A percentile compares a stretch with the other conserved stretches of the same genome.
These are phyloP conservation scores for Chlamydomonas incerta DNA, from an alignment of 139 green algal genomes.

Conservation along the genomic window DNA sequence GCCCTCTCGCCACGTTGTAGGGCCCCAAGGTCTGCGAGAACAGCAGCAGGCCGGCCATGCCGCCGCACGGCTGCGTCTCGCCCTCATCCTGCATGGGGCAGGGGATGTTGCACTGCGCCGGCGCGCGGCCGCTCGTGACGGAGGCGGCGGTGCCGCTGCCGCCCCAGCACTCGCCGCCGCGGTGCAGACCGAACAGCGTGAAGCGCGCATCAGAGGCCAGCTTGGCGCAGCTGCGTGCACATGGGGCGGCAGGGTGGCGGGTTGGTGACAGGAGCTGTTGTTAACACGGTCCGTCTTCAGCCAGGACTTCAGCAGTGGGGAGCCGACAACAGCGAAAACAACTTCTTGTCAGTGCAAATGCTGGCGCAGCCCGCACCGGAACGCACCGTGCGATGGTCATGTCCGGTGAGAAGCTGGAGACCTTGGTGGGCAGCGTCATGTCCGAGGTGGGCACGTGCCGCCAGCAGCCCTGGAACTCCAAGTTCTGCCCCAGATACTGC, in stretches of 20 bases:
- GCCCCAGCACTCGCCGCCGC: neutral
- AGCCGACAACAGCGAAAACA: no score
- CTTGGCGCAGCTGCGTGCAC: neutral
- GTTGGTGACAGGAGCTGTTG: no score
- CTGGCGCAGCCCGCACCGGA: no score
- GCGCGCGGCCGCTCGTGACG: neutral
- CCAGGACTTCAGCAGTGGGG: no score
- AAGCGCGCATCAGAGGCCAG: neutral
- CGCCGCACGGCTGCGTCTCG: neutral
- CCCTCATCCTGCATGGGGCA: neutral
- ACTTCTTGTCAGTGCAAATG: no score
- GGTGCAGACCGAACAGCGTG: neutral
- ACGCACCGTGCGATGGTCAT: neutral
- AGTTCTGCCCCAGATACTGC: no score
- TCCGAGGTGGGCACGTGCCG: no score
- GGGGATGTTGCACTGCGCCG: neutral
- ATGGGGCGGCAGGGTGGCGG: no score
- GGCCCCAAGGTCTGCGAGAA: neutral
- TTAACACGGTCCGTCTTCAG: no score
- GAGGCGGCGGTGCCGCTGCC: neutral
- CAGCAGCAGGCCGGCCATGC: neutral
- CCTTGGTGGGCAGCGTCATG: neutral
- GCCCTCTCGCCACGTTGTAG: neutral
- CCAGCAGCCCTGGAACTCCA: no score
- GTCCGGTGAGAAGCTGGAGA: neutral